Evolutionary conservation across 2,329 filamentous ascomycete species (phyloP), one percentile per base, ranked within the genome.

Genomic region (Cladosporium sp.): DNA sequence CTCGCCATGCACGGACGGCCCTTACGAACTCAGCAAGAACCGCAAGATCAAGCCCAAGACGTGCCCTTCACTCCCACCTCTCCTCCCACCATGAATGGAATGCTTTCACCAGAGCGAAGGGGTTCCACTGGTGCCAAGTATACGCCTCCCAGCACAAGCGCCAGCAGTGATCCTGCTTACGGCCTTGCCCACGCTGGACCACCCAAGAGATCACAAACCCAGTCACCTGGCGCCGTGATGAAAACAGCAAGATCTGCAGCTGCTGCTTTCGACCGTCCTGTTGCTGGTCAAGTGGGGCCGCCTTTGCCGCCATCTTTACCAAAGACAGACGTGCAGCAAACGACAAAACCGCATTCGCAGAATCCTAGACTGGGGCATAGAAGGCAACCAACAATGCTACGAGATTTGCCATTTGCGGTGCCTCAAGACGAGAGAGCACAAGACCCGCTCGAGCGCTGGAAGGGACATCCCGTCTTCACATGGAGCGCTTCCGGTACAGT

Each of bases 401-500:
- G 82, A 30, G 81, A 84, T 28, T 77, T 87, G 18, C 80, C 84
- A 24, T 88, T 86, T 67, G 84, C 88, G 61, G 72, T 80, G 5
- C 87, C 87, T 4, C 80, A 79, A 58, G 87, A 84, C 67, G 86
- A 86, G 57, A 82, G 82, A 44, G 80, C 82, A 73, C 80, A 87
- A 21, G 95, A 99, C 79, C 88, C 89, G 2, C 81, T 99, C 7
- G 86, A 96, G 76, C 86, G 95, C 70, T 99, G 95, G 95, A 93
- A 91, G 79, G 96, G 96, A 3, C 86, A 87, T 14, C 95, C 96
- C 0, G 85, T 97, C 14, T 90, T 98, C 73, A 87, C 86, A 0
- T 99, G 96, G 90, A 93, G 92, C 2, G 88, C 96, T 59, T 93
- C 93, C 24, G 95, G 95, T 14, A 86, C 87, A 1, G 81, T 97